These are phyloP conservation scores for Trametes elegans DNA, from an alignment of 768 basidiomycete genomes.

Conservation along the genomic window DNA sequence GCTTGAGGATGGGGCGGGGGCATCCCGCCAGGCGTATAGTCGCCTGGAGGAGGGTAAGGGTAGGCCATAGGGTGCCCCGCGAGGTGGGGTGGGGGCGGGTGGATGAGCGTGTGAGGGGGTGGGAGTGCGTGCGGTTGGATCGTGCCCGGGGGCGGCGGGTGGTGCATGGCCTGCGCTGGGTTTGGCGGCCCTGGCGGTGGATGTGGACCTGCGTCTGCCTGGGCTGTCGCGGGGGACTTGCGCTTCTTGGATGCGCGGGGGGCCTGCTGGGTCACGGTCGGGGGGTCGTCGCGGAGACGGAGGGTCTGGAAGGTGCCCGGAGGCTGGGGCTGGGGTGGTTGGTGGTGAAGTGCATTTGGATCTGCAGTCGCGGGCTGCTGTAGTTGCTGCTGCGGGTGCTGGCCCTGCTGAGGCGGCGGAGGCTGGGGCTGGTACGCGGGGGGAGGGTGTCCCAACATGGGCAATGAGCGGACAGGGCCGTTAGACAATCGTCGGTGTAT, in stretches of 20 bases:
- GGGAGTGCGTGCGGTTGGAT: slow-evolving; percentile 39
- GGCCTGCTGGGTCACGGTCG: slow-evolving; percentile 36
- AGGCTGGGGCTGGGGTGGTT: slow-evolving; percentile 17
- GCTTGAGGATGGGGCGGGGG: slow-evolving; percentile 29
- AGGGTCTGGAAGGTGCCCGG: slow-evolving; percentile 21
- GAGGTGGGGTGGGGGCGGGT: slow-evolving; percentile 30
- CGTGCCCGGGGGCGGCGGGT: slow-evolving; percentile 35
- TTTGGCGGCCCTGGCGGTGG: slow-evolving; percentile 36
- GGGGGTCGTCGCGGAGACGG: slow-evolving; percentile 60
- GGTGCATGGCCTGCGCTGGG: slow-evolving; percentile 42
- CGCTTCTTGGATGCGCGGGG: slow-evolving; percentile 57
- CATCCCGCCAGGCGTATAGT: slow-evolving; percentile 56
- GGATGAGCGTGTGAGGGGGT: slow-evolving; percentile 35
- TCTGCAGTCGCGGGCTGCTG: slow-evolving; percentile 18
- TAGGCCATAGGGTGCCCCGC: slow-evolving; percentile 34
- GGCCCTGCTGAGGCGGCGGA: slow-evolving; percentile 23
- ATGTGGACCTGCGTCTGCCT: slow-evolving; percentile 28
- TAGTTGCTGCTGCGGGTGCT: slow-evolving; percentile 16
- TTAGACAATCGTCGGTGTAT: slow-evolving; percentile 30
- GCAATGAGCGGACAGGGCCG: slow-evolving; percentile 21
- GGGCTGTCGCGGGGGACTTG: slow-evolving; percentile 56
- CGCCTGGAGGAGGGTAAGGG: slow-evolving; percentile 42
- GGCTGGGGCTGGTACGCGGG: slow-evolving; percentile 28
- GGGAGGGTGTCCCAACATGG: slow-evolving; percentile 34
- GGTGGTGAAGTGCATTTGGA: slow-evolving; percentile 21